Conservation (phyloP, 2,329 filamentous ascomycete species). For the Fusarium udum region DNA sequence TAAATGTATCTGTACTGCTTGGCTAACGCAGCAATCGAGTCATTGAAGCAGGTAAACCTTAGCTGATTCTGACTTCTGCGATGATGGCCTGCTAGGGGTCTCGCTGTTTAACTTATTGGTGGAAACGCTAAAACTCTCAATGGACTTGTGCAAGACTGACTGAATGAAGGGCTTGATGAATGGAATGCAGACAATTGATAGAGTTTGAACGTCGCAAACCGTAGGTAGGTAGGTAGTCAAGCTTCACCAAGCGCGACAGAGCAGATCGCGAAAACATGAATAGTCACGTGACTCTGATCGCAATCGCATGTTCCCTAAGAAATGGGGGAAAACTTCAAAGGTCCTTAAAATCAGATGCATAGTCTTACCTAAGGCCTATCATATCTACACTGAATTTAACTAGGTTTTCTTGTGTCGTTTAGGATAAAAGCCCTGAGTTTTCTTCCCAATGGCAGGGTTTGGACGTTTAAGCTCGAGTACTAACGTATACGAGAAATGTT, state of each 20-base stretch:
- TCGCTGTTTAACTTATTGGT: not conserved
- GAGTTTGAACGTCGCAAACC: constrained; percentile 21
- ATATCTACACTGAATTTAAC: not conserved
- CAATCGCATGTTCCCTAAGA: constrained; percentile 11
- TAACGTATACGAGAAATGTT: not conserved
- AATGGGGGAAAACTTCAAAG: not conserved
- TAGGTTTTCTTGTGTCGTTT: not conserved
- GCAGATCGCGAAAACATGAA: constrained; percentile 17
- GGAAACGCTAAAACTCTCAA: not conserved
- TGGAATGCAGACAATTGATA: not conserved
- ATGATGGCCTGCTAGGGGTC: not conserved
- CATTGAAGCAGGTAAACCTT: not conserved
- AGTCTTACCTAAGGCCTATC: not conserved
- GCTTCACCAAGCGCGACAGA: constrained; percentile 13
- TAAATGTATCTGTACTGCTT: not conserved
- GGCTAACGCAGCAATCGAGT: not conserved
- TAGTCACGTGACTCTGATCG: constrained; percentile 31
- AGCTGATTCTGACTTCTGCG: not conserved
- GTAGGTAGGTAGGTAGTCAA: constrained; percentile 1
- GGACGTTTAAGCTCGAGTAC: not conserved
- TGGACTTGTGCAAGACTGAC: not conserved
- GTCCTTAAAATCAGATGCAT: not conserved
- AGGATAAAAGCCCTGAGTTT: not conserved
- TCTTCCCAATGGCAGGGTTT: not conserved
- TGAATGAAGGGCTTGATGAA: not conserved